Evolutionary conservation across 306 rosid genomes (phyloP).

Genomic region (Cucumis sativus): Cucumber_9930_V3 NC_026658.2:126001-126500

Average conservation of each 20-base stretch:
- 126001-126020: neutral
- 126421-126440: constrained; percentile 72
- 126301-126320: constrained; percentile 31
- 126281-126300: constrained; percentile 17
- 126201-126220: neutral
- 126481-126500: neutral
- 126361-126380: constrained; percentile 65
- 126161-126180: constrained; percentile 67
- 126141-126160: constrained; percentile 51
- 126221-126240: neutral
- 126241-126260: constrained; percentile 14
- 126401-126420: constrained; percentile 61
- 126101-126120: constrained; percentile 70
- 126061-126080: neutral
- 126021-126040: neutral
- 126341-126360: constrained; percentile 46
- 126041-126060: neutral
- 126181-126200: constrained; percentile 63
- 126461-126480: constrained; percentile 73
- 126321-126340: constrained; percentile 43
- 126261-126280: neutral
- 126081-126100: constrained; percentile 29
- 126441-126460: constrained; percentile 61
- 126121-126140: constrained; percentile 62
- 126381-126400: constrained; percentile 69